Base-by-base conservation (phyloP, 208 protist genomes). In the Herpetomonas samuelpessoai region DNA sequence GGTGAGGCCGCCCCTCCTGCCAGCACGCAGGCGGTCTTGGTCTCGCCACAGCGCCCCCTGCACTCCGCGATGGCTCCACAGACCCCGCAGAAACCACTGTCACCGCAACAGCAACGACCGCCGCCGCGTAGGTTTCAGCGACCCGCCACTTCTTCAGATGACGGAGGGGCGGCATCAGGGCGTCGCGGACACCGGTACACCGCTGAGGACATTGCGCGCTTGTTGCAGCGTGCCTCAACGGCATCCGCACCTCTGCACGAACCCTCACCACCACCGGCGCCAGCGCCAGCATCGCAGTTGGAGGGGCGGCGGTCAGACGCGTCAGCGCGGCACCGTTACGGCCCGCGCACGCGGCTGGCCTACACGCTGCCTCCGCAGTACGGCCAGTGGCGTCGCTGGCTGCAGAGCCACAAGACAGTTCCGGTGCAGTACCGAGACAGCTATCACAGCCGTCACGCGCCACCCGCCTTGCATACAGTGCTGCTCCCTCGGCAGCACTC, bases 341-440 rank as follows among this genome's bases (percentile, higher is more conserved):
- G 24, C 2, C 48, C 31, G 7, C 66, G 72, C 38, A 74, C 62
- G 1, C 55, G 59, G 21, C 46, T 46, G 0, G 48, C 44, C 47
- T 79, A 74, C 62, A 58, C 72, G 2, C 44, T 79, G 19, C 30
- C 55, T 3, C 58, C 66, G 1, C 49, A 64, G 4, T 74, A 74
- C 62, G 51, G 54, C 0, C 52, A 48, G 1, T 22, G 68, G 14
- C 26, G 18, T 0, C 53, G 27, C 22, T 22, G 18, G 25, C 64
- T 64, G 16, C 18, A 28, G 22, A 44, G 21, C 2, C 27, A 51
- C 24, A 31, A 56, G 18, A 44, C 62, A 14, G 66, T 65, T 1
- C 25, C 7, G 19, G 57, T 79, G 2, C 3, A 19, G 22, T 46
- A 62, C 18, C 1, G 16, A 0, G 62, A 68, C 26, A 31, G 6